Conservation (phyloP, 1,284 basidiomycete genomes). For the Pseudozyma sp. region DNA sequence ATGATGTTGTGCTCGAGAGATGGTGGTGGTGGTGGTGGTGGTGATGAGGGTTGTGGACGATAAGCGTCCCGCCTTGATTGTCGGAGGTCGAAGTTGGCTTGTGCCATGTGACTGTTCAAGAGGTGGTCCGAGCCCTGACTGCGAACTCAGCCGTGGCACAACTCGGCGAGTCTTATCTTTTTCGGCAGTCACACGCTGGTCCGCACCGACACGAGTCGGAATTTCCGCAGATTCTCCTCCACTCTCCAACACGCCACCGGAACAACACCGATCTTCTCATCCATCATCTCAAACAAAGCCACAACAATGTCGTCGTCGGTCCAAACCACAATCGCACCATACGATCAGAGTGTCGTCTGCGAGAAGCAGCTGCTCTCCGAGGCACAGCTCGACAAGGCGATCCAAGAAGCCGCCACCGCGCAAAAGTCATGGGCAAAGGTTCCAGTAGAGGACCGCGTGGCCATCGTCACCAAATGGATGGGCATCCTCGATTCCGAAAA, state of each 20-base stretch:
- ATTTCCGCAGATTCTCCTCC: not conserved
- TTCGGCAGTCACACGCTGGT: not conserved
- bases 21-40: constrained; percentile 2
- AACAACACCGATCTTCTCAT: not conserved
- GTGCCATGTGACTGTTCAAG: no score
- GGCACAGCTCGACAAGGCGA: constrained; percentile 74
- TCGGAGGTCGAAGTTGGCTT: no score
- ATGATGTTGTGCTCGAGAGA: constrained; percentile 4
- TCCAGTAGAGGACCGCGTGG: constrained; percentile 78
- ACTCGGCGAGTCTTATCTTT: not conserved
- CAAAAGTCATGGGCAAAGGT: constrained; percentile 80
- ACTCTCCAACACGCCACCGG: constrained; percentile 1
- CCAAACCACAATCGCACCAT: constrained; percentile 72
- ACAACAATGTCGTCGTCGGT: constrained; percentile 63
- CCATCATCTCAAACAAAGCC: constrained; percentile 3
- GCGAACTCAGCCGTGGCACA: no score
- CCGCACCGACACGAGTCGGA: not conserved
- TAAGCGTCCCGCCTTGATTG: not conserved
- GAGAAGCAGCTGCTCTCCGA: constrained; percentile 69
- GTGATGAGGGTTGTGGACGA: not conserved
- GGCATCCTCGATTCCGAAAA: constrained; percentile 75
- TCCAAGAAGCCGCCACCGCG: constrained; percentile 75
- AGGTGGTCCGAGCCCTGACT: no score
- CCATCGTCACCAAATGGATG: constrained; percentile 80
- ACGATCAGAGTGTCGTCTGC: constrained; percentile 70